Base-by-base conservation (phyloP, 768 basidiomycete species). In the Mycena leptocephala region DNA sequence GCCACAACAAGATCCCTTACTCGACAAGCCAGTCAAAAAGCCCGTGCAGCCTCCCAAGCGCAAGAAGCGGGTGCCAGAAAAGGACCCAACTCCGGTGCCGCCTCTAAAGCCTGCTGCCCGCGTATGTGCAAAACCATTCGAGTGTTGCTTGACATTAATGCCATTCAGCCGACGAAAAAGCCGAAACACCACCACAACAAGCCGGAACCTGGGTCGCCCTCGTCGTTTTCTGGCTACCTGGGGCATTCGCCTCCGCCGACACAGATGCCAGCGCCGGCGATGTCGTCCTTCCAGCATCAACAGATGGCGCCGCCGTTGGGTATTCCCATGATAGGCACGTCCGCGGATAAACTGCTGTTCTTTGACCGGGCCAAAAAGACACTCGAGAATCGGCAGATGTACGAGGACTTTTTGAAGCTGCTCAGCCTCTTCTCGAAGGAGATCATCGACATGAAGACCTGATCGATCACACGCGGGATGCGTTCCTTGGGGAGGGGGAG, bases 371-470 rank as follows among this genome's bases (percentile, higher is more conserved):
- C 97, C 77, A 98, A 95, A 84, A 94, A 93, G 78, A 87, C 92
- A 0, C 85, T 96, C 10, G 95, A 95, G 81, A 91, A 88, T 82
- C 90, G 92, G 74, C 95, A 95, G 66, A 89, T 92, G 43, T 96
- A 95, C 80, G 97, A 98, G 80, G 98, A 99, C 79, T 99, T 99
- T 84, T 87, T 99, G 80, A 99, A 98, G 86, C 88, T 99, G 32
- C 90, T 99, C 65, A 95, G 93, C 82, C 89, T 99, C 62, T 99
- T 95, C 85, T 94, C 96, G 20, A 95, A 94, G 80, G 97, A 98
- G 73, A 93, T 99, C 79, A 95, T 99, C 80, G 96, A 98, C 81
- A 87, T 93, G 62, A 92, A 92, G 81, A 93, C 92, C 92, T 99
- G 35, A 88, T 99, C 37, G 93, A 96, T 76, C 91, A 94, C 62